These are phyloP conservation scores for Irpex sp. DNA, from an alignment of 1,284 basidiomycete species.

Conservation along the genomic window DNA sequence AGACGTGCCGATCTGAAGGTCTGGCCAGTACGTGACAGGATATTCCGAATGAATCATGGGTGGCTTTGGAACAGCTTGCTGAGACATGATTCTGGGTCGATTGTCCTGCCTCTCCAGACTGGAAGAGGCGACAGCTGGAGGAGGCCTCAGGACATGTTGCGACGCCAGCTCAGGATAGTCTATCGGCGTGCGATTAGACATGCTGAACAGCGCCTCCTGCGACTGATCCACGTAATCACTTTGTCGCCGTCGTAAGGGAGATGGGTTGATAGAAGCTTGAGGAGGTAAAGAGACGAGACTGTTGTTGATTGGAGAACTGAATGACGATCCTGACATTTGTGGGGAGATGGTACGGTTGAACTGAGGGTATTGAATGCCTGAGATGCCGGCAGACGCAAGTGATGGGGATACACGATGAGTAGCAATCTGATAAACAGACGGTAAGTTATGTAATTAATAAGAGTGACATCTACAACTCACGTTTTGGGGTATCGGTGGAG, in stretches of 20 bases:
- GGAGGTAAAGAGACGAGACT: slow-evolving; percentile 60
- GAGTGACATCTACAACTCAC: slow-evolving; percentile 28
- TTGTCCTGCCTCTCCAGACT: slow-evolving; percentile 67
- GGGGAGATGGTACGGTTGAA: slow-evolving; percentile 32
- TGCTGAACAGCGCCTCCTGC: slow-evolving; percentile 61
- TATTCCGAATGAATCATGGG: slow-evolving; percentile 70
- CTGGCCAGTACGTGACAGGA: slow-evolving; percentile 77
- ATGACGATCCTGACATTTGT: slow-evolving; percentile 33
- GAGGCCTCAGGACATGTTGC: slow-evolving; percentile 66
- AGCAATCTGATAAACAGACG: slow-evolving; percentile 18
- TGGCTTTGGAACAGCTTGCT: slow-evolving; percentile 35
- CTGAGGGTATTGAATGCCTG: slow-evolving; percentile 45
- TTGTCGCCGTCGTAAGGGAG: slow-evolving; percentile 65
- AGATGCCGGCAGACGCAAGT: slow-evolving; percentile 21
- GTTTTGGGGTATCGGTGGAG: slow-evolving; percentile 37
- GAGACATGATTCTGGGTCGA: slow-evolving; percentile 43
- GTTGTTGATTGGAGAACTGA: slow-evolving; percentile 31
- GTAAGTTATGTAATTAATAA: background rate
- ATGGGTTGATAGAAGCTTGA: slow-evolving; percentile 75
- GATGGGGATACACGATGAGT: slow-evolving; percentile 31
- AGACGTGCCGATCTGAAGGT: slow-evolving; percentile 75
- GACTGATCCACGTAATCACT: slow-evolving; percentile 80
- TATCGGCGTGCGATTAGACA: slow-evolving; percentile 50
- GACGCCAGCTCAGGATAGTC: slow-evolving; percentile 77
- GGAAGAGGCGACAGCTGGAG: slow-evolving; percentile 69